Conservation (phyloP, 305 asterid species). For the Fraxinus nigra region DNA sequence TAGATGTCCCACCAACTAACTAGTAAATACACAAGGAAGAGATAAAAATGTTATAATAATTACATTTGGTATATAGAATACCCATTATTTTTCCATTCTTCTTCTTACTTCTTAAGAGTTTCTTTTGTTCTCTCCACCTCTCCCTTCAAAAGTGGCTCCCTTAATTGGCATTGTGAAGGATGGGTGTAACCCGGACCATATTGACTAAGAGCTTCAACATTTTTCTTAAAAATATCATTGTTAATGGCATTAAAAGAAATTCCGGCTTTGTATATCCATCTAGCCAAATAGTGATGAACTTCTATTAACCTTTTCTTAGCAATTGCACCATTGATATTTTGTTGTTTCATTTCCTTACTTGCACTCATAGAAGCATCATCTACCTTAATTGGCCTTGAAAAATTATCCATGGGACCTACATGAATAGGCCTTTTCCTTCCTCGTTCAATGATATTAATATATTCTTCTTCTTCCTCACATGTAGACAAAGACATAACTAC, state of each 20-base stretch:
- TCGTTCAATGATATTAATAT: no score
- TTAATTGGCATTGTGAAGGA: background rate
- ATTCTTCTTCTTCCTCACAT: no score
- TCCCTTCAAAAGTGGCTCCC: background rate
- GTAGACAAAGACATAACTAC: no score
- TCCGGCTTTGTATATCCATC: background rate
- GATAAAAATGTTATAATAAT: background rate
- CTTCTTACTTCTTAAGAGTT: background rate
- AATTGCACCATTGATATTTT: background rate
- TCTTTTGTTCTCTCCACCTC: background rate
- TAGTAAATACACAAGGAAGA: background rate
- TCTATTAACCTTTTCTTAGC: background rate
- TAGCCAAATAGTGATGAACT: background rate
- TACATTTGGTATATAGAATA: background rate
- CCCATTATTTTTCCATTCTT: background rate
- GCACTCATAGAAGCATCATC: no score
- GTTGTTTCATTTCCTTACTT: background rate
- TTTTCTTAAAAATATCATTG: no score
- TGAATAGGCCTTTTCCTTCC: no score
- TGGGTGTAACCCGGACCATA: background rate
- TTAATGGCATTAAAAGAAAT: background rate
- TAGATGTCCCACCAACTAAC: background rate
- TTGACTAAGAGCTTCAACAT: background rate
- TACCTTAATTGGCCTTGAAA: no score
- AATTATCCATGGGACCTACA: no score